Percentiles rank a stretch among this genome's conserved stretches.
Conservation (phyloP, 192 early-diverging fungal genomes). For the Coemansia sp. region DNA sequence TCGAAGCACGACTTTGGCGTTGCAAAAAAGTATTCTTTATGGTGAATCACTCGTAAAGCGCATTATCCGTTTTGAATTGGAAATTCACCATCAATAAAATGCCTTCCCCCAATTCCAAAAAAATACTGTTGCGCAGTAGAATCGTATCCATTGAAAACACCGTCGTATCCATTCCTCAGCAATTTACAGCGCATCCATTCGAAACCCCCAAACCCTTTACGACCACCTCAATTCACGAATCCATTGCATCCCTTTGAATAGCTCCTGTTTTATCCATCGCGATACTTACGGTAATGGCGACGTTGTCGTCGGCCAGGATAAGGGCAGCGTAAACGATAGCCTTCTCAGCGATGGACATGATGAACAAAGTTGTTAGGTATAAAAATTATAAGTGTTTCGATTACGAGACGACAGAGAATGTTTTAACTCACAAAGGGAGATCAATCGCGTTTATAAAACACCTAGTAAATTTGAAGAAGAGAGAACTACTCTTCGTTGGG, state of each 20-base stretch:
- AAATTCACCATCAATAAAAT: not conserved
- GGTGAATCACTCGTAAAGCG: too few relatives aligned
- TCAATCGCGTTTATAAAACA: slow-evolving; percentile 46
- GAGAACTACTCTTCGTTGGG: not conserved
- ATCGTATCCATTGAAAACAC: not conserved
- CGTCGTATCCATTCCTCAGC: not conserved
- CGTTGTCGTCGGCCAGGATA: slow-evolving; percentile 96
- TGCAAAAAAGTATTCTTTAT: too few relatives aligned
- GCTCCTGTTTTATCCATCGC: not conserved
- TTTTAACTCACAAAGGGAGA: slow-evolving; percentile 51
- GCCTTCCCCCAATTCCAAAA: not conserved
- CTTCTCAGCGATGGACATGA: slow-evolving; percentile 19
- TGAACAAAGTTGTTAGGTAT: slow-evolving; percentile 14
- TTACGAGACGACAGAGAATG: not conserved
- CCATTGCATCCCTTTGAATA: slow-evolving; percentile 19
- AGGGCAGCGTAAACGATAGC: slow-evolving; percentile 93
- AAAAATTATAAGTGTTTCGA: slow-evolving; percentile 28
- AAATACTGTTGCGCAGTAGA: not conserved
- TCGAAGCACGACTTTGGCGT: too few relatives aligned
- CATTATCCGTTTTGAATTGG: too few relatives aligned
- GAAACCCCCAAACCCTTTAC: not conserved
- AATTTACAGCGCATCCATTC: slow-evolving; percentile 3
- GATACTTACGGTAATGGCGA: slow-evolving; percentile 91
- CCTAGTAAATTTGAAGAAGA: slow-evolving; percentile 10
- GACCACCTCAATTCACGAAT: slow-evolving; percentile 8